A percentile compares a stretch with the other conserved stretches of the same genome.
phyloP scores from a whole-genome alignment of 441 rosid genomes.

The Bocquillonia castaneifolia region DNA sequence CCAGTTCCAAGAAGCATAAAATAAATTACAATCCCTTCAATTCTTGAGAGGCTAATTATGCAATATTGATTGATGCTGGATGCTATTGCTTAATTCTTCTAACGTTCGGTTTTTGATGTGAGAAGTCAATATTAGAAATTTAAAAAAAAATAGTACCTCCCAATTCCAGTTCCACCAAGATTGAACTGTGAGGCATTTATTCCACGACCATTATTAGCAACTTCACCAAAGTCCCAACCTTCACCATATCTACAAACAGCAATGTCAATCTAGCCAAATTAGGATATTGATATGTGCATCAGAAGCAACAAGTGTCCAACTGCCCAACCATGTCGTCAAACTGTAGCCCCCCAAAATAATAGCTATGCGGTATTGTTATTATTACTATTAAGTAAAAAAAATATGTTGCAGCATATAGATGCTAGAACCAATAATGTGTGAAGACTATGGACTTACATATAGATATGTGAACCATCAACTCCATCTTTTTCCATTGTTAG shows the following conservation, averaged over 20 bases:
- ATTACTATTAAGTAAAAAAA: too few relatives aligned
- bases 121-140: slow-evolving; percentile 7
- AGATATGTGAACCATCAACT: slow-evolving; percentile 80
- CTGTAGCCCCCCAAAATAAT: neutral
- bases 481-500: slow-evolving; percentile 73
- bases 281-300: neutral
- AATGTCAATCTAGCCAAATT: slow-evolving; percentile 13
- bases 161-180: slow-evolving; percentile 79
- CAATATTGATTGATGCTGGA: too few relatives aligned
- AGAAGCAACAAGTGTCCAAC: slow-evolving; percentile 18
- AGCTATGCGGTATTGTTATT: neutral
- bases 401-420: neutral
- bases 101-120: neutral
- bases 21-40: neutral
- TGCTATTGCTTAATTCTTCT: slow-evolving; percentile 1
- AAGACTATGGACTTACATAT: slow-evolving; percentile 50
- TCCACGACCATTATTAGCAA: slow-evolving; percentile 91
- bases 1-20: neutral
- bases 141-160: slow-evolving; percentile 51
- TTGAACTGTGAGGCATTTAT: slow-evolving; percentile 86
- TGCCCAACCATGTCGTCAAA: neutral
- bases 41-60: neutral
- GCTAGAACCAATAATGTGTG: neutral
- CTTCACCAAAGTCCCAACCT: slow-evolving; percentile 99
- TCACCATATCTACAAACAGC: slow-evolving; percentile 76